These are phyloP conservation scores for Mycena galericulata DNA, from an alignment of 768 basidiomycete species.

Conservation along the genomic window DNA sequence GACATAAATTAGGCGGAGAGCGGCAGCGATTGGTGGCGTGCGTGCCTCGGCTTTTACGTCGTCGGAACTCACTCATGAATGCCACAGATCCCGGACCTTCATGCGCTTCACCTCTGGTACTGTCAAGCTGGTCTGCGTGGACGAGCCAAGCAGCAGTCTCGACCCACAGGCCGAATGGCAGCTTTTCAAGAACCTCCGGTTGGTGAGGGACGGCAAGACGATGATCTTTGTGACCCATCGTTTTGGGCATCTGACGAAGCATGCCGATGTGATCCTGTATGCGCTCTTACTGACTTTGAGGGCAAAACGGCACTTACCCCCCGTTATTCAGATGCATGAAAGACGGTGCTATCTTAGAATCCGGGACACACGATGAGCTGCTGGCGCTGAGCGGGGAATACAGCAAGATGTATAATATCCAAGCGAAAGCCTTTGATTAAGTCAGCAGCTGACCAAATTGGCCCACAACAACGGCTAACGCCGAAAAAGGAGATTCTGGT, in stretches of 20 bases:
- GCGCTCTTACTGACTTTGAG: conserved; percentile 34
- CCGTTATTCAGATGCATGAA: conserved; percentile 55
- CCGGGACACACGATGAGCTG: conserved; percentile 56
- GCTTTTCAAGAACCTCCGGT: conserved; percentile 56
- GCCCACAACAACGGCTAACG: too few relatives aligned
- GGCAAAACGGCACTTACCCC: not conserved
- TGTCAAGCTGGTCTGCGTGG: conserved; percentile 63
- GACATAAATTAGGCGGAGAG: conserved; percentile 56
- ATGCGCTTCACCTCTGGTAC: conserved; percentile 58
- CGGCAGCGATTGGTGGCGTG: conserved; percentile 63
- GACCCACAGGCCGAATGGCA: conserved; percentile 67
- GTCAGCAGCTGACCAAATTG: not conserved
- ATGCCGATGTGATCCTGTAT: conserved; percentile 66
- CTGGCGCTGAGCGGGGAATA: conserved; percentile 54
- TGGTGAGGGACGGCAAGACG: conserved; percentile 60
- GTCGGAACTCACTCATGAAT: not conserved
- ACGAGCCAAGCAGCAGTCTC: conserved; percentile 70
- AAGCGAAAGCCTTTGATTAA: conserved; percentile 44
- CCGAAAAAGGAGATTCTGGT: too few relatives aligned
- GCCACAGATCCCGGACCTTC: conserved; percentile 59
- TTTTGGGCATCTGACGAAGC: conserved; percentile 61
- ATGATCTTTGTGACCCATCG: conserved; percentile 70
- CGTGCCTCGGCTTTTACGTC: conserved; percentile 37
- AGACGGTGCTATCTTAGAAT: conserved; percentile 53
- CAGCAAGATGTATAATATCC: conserved; percentile 55